Base-by-base conservation (phyloP, 1,284 basidiomycete genomes). In the Coniophora puteana region DNA sequence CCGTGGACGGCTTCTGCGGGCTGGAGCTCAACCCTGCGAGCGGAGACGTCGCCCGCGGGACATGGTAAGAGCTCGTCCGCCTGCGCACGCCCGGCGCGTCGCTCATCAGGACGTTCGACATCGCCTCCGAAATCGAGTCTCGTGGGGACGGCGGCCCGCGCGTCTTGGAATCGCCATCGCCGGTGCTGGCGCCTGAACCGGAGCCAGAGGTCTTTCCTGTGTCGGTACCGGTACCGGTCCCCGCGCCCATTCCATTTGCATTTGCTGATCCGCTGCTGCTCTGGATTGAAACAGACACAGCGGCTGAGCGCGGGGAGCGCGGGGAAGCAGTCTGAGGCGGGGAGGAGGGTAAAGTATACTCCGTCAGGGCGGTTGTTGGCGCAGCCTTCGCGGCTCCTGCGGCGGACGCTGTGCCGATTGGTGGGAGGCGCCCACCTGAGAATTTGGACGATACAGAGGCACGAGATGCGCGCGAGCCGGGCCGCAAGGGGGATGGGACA, bases 281-380 rank as follows among this genome's bases (percentile, higher is more conserved):
- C n/a, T n/a, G n/a, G n/a, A n/a, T n/a, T n/a, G n/a, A n/a, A n/a
- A n/a, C n/a, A n/a, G n/a, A n/a, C n/a, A n/a, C n/a, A n/a, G n/a
- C n/a, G n/a, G n/a, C n/a, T n/a, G n/a, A n/a, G n/a, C n/a, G n/a
- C n/a, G n/a, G 38, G 41, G 61, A 58, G 31, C 62, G 62, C 39
- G 54, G 57, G 48, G 65, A 68, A 8, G 61, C 69, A 54, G 56
- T 69, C 30, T 48, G 72, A 66, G 12, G 73, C 62, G 0, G 76
- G 67, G 61, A 56, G 4, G 66, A 55, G 14, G 75, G 54, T 27
- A 72, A 43, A 16, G 66, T 60, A 36, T 71, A 70, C 29, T 81
- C 83, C 5, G 78, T 70, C 21, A 88, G 52, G 4, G 85, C 85
- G 2, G 76, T 86, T 7, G 84, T 87, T 5, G 83, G 71, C 20